Conservation (phyloP, 192 early-diverging fungal genomes). For the Diversispora eburnea region DNA sequence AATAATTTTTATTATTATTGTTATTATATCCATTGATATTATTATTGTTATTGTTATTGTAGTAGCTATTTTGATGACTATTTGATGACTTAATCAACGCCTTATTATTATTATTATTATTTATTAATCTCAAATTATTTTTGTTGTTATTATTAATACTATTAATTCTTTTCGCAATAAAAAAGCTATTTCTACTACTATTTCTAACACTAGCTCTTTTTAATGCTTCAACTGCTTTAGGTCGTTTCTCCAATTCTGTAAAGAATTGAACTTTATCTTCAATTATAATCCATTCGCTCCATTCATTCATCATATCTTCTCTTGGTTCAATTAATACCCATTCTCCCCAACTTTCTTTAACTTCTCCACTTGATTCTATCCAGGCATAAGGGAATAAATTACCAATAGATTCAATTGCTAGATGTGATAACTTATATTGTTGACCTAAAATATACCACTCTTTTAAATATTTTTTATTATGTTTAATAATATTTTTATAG, state of each 20-base stretch:
- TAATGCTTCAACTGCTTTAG: background rate
- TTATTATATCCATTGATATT: background rate
- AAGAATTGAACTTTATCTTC: conserved; percentile 13
- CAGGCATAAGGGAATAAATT: conserved; percentile 25
- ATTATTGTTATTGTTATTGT: background rate
- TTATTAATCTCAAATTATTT: background rate
- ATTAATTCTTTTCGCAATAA: background rate
- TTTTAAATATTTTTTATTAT: background rate
- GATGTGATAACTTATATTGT: background rate
- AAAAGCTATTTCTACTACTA: background rate
- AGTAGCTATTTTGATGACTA: background rate
- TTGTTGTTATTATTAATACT: background rate
- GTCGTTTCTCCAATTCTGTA: background rate
- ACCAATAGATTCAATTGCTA: conserved; percentile 22
- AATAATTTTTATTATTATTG: too few species aligned
- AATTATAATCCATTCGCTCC: conserved; percentile 26
- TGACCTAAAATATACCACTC: conserved; percentile 20
- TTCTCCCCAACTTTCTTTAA: conserved; percentile 19
- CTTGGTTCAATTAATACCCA: conserved; percentile 27
- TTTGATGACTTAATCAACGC: background rate
- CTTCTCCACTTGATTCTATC: conserved; percentile 10
- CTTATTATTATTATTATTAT: background rate
- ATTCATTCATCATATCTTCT: background rate
- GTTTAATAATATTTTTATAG: background rate
- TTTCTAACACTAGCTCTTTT: background rate